Base-by-base conservation (phyloP, 805 yeast species). In the Debaryomyces maramus region DNA sequence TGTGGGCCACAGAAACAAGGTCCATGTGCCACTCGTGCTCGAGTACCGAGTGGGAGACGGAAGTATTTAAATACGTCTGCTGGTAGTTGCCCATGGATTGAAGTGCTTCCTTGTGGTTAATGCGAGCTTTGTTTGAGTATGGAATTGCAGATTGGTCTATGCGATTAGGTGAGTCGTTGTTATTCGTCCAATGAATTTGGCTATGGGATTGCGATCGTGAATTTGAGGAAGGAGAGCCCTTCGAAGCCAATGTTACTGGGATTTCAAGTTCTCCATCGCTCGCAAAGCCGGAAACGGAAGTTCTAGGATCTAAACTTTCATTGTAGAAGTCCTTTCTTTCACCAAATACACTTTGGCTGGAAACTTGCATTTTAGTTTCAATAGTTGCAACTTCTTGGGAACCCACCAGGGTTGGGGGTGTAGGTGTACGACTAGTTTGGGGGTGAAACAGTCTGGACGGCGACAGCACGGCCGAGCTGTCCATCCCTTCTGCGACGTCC, bases 1-100 rank as follows among this genome's bases (percentile, higher is more conserved):
- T 39, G 28, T 59, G 60, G 36, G 58, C 46, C 4, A 64, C 57
- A 30, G 46, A 44, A 32, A 47, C 45, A 6, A 56, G 41, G 45
- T 58, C 52, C 11, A 45, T 38, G 34, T 47, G 31, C 70, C 70
- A 64, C 11, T 43, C 48, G 8, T 40, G 35, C 32, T 58, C 61
- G 6, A 50, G 27, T 15, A 20, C 10, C 16, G 27, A 19, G 20
- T 31, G 10, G 22, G 17, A 10, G 30, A 17, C 6, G 4, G 11
- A 13, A 6, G 36, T 27, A 8, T 32, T 28, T 18, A 30, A 26
- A 22, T 38, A 38, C 8, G 19, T 27, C n/a, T 41, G 40, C 18
- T 24, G 33, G 14, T 41, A 46, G 15, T 31, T 27, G 10, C 26
- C 26, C 30, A 48, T 36, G 19, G 50, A 41, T 1, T 30, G 24